Evolutionary conservation across 805 yeast genomes (phyloP), one percentile per base, ranked within the genome.

Genomic region (Ogataea minuta): DNA sequence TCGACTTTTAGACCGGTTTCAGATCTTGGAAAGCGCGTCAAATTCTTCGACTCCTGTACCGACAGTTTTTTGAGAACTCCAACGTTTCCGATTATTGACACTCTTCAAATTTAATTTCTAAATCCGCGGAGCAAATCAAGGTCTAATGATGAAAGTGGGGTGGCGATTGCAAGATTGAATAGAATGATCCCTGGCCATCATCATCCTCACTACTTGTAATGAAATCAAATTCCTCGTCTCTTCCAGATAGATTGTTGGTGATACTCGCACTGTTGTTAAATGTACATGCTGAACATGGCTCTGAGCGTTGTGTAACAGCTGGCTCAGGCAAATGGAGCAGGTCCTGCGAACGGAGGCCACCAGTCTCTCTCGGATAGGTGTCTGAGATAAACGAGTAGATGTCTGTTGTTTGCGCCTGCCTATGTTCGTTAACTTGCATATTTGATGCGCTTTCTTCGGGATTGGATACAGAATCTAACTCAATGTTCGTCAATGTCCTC

Each of bases 131-230:
- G n/a, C n/a, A 10, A 20, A 10, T 27, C 21, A 11, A 17, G 16
- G 23, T 11, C 17, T 32, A 26, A n/a, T 28, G 33, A 16, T 39
- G 36, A 23, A 39, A 39, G 21, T 39, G 43, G 4, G 35, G 38
- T 10, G 43, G 43, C 3, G 43, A 39, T 13, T 29, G 43, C 19
- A 39, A 19, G 19, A 39, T 39, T 3, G 43, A 39, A 24, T 34
- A 39, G 31, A 28, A 34, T 6, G 43, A 39, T 11, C 36, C 39
- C 16, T 27, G 31, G 17, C 29, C 39, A 14, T 34, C 37, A 17
- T 38, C 36, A 4, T 36, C 39, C 11, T 36, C 39, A 16, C 21
- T 19, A 8, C 21, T 19, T 19, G 21, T 6, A 19, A 19, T 19
- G 5, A 19, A 8, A 5, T 19, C 21, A 8, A 6, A 8, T 8